phyloP scores from a whole-genome alignment of 176 grass and related monocot genomes.

The Triticum dicoccoides region DNA sequence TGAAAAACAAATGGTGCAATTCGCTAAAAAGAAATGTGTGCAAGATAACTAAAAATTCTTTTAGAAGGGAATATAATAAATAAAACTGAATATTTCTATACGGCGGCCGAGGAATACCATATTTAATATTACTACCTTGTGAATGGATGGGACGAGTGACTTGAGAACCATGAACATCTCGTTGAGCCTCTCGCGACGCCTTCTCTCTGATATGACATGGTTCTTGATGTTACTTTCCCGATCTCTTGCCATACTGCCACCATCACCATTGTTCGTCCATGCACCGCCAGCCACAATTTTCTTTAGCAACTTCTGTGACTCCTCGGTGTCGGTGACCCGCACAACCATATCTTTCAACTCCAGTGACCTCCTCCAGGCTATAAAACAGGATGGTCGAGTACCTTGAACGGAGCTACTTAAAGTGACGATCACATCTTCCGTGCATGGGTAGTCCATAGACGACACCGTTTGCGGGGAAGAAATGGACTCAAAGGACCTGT shows the following conservation, averaged over 20 bases:
- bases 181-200: constrained; percentile 70
- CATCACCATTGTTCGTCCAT: constrained; percentile 9
- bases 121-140: constrained; percentile 50
- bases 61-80: too few species aligned
- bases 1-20: too few species aligned
- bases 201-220: constrained; percentile 69
- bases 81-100: not conserved
- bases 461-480: not conserved
- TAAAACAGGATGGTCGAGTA: constrained; percentile 48
- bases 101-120: too few species aligned
- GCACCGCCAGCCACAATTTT: constrained; percentile 38
- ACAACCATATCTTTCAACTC: not conserved
- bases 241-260: not conserved
- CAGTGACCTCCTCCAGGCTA: constrained; percentile 32
- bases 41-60: too few species aligned
- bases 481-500: constrained; percentile 26
- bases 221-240: constrained; percentile 33
- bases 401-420: not conserved
- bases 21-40: too few species aligned
- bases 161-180: constrained; percentile 74
- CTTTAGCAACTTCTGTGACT: constrained; percentile 71
- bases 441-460: not conserved
- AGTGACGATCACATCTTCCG: not conserved
- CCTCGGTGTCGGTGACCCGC: not conserved
- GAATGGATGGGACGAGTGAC: constrained; percentile 60